These are phyloP conservation scores for Ogataea nakhonphanomensis DNA, from an alignment of 805 yeast species.

Conservation along the genomic window DNA sequence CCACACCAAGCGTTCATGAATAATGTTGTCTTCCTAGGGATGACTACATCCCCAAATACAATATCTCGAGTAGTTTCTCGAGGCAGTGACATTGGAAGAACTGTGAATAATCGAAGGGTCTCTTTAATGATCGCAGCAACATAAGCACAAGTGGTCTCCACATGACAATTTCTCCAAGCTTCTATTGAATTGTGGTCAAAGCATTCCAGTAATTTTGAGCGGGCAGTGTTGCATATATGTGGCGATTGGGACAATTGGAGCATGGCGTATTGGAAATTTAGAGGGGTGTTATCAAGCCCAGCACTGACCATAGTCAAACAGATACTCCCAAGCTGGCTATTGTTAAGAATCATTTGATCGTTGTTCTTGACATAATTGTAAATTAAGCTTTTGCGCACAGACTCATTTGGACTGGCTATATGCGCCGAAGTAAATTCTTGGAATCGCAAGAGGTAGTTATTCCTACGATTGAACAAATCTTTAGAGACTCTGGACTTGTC, in stretches of 20 bases:
- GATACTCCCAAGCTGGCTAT: conserved; percentile 50
- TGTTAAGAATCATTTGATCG: conserved; percentile 24
- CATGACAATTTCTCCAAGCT: conserved; percentile 27
- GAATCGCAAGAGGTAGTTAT: conserved; percentile 44
- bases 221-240: conserved; percentile 43
- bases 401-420: conserved; percentile 7
- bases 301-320: conserved; percentile 79
- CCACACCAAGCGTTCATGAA: conserved; percentile 70
- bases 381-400: conserved; percentile 22
- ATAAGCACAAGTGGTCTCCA: conserved; percentile 40
- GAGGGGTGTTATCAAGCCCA: conserved; percentile 69
- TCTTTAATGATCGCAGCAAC: conserved; percentile 60
- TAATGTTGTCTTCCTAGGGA: conserved; percentile 56
- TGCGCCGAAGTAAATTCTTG: conserved; percentile 27
- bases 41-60: conserved; percentile 34
- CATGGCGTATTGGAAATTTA: conserved; percentile 56
- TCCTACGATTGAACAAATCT: conserved; percentile 42
- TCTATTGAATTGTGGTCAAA: conserved; percentile 26
- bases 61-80: conserved; percentile 54
- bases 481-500: conserved; percentile 17
- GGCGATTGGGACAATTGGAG: conserved; percentile 52
- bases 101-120: conserved; percentile 59
- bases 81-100: conserved; percentile 65
- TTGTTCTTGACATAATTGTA: conserved; percentile 25
- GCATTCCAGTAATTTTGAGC: conserved; percentile 34